Evolutionary conservation across 2,329 filamentous ascomycete species (phyloP).

Genomic region (Didymella glomerata): DNA sequence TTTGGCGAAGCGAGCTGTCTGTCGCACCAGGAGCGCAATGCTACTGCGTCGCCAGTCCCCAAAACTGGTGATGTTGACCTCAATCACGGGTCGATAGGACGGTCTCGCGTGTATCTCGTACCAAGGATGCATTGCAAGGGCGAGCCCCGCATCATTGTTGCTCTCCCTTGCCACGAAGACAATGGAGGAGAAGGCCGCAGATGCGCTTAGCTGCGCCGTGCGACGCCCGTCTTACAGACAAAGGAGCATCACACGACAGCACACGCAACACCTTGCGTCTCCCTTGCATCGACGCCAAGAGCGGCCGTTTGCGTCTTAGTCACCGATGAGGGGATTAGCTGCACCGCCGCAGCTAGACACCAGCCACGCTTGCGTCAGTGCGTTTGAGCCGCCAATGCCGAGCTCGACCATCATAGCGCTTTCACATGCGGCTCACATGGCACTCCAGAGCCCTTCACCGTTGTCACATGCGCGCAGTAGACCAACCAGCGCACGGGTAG

Average conservation of each 20-base stretch:
- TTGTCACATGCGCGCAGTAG: slow-evolving; percentile 20
- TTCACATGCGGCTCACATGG: slow-evolving; percentile 35
- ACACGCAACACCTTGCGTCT: slow-evolving; percentile 6
- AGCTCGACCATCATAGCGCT: slow-evolving; percentile 22
- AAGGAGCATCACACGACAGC: not conserved
- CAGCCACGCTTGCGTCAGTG: not conserved
- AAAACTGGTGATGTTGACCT: no score
- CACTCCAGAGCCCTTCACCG: slow-evolving; percentile 16
- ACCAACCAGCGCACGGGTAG: slow-evolving; percentile 12
- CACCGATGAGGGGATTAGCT: not conserved
- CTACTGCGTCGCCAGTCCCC: no score
- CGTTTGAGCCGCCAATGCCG: slow-evolving; percentile 16
- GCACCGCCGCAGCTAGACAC: not conserved
- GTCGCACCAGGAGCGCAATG: no score
- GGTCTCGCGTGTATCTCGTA: not conserved
- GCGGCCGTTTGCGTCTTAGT: not conserved
- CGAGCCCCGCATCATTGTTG: not conserved
- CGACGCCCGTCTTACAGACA: not conserved
- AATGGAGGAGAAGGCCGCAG: not conserved
- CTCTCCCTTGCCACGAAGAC: not conserved
- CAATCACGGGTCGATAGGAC: not conserved
- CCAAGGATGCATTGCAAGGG: no score
- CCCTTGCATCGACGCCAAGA: not conserved
- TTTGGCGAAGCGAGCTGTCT: no score
- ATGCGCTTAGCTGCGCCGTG: slow-evolving; percentile 6